Evolutionary conservation across 805 yeast species (phyloP), one percentile per base, ranked within the genome.

Genomic region (Pichia pseudocactophila): DNA sequence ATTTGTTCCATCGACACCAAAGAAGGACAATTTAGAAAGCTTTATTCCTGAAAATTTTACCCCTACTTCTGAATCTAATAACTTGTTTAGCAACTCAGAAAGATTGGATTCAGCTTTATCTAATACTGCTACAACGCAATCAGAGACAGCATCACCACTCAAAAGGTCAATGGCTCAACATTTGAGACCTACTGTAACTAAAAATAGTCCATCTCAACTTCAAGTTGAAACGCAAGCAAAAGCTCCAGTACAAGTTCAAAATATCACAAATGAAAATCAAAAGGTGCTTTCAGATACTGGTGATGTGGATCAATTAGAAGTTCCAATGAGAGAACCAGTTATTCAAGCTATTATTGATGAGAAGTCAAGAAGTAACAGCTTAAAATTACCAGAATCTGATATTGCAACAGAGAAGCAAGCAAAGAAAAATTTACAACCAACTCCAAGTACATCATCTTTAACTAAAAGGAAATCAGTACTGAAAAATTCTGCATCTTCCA

Each of bases 401-500:
- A n/a, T n/a, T n/a, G n/a, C n/a, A n/a, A n/a, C n/a, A n/a, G 41
- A 17, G n/a, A 30, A 10, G 5, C 19, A 26, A 20, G 41, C 6
- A 10, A 12, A 10, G 33, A 6, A 15, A 6, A 11, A 30, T 20
- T 32, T 25, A 13, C 36, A 26, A n/a, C 19, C 22, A 16, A 22
- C 39, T 20, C n/a, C 39, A 17, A 26, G 32, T 18, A 19, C 18
- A 22, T 31, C 26, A 25, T 28, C 20, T n/a, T 22, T 40, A 13
- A 15, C 13, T 13, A 56, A 50, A 66, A 71, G 63, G 46, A 62
- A 60, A 42, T 73, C 79, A 1, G 80, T 76, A 15, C 63, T 75
- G 67, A 75, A 75, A 39, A 61, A 59, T 34, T 38, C 57, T 16
- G 42, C 43, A 35, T 48, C 37, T 11, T 41, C 31, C 16, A 30